Percentiles rank a stretch among this genome's conserved stretches.
Evolutionary conservation across 2,329 filamentous ascomycete genomes (phyloP).

Genomic region (Xylariaceae sp.): DNA sequence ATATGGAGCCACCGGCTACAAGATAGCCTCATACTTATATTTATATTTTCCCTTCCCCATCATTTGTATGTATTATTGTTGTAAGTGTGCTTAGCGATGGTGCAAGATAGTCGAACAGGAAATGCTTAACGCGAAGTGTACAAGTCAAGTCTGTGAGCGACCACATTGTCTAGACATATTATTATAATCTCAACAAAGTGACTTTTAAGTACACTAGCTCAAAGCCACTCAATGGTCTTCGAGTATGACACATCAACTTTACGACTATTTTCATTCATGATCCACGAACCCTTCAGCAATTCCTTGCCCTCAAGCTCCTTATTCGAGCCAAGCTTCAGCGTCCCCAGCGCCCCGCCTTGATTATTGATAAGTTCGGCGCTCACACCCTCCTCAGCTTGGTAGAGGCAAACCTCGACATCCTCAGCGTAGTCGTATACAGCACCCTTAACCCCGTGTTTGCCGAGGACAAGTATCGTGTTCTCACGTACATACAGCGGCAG

Average conservation of each 20-base stretch:
- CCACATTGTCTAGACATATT: background rate
- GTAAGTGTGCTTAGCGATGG: background rate
- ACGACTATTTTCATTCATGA: constrained; percentile 30
- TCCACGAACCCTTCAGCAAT: constrained; percentile 48
- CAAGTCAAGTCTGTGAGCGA: background rate
- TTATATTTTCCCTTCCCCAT: constrained; percentile 3
- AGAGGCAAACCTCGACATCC: constrained; percentile 57
- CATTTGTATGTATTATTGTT: constrained; percentile 11
- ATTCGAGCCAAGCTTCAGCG: constrained; percentile 48
- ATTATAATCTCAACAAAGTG: background rate
- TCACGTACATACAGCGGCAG: constrained; percentile 66
- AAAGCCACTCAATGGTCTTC: constrained; percentile 36
- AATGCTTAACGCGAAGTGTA: background rate
- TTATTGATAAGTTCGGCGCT: constrained; percentile 51
- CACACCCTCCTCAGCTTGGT: constrained; percentile 50
- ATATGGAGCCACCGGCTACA: background rate
- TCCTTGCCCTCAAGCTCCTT: constrained; percentile 50
- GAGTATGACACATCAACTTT: constrained; percentile 31
- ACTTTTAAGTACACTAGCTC: background rate
- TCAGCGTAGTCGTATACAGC: constrained; percentile 55
- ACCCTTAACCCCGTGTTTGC: constrained; percentile 47
- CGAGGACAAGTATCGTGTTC: constrained; percentile 56
- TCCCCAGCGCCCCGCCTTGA: constrained; percentile 50
- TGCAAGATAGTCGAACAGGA: background rate
- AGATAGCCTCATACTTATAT: constrained; percentile 1